These are phyloP conservation scores for Irpex sp. DNA, from an alignment of 1,284 basidiomycete genomes.

Conservation along the genomic window DNA sequence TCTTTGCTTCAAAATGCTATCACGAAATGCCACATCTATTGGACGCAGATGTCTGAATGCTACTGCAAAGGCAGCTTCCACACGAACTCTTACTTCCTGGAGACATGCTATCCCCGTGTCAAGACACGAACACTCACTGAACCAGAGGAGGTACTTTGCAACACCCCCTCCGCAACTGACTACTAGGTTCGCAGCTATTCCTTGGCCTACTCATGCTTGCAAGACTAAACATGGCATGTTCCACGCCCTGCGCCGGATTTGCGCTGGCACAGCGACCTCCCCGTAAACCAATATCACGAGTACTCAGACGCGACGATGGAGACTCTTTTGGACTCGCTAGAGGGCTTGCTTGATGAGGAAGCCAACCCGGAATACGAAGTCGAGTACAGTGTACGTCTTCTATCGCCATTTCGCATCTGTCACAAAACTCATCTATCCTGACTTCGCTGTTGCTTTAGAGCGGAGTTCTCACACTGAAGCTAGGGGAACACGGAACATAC, in stretches of 20 bases:
- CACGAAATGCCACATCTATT: not conserved
- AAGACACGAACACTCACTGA: not conserved
- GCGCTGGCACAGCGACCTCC: constrained; percentile 36
- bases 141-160: constrained; percentile 19
- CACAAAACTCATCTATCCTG: constrained; percentile 14
- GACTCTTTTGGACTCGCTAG: constrained; percentile 74
- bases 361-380: constrained; percentile 73
- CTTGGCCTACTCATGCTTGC: not conserved
- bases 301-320: constrained; percentile 86
- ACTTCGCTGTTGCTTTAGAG: constrained; percentile 41
- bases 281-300: constrained; percentile 70
- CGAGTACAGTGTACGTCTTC: constrained; percentile 83
- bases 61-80: not conserved
- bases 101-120: not conserved
- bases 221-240: constrained; percentile 3
- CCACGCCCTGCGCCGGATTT: not conserved
- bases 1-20: not conserved
- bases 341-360: constrained; percentile 68
- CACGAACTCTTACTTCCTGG: not conserved
- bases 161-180: constrained; percentile 31
- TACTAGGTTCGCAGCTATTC: constrained; percentile 21
- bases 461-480: constrained; percentile 86
- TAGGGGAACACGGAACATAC: constrained; percentile 90
- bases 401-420: constrained; percentile 2
- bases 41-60: not conserved